Evolutionary conservation across 305 asterid species (phyloP).

Genomic region (Fraxinus velutina): DNA sequence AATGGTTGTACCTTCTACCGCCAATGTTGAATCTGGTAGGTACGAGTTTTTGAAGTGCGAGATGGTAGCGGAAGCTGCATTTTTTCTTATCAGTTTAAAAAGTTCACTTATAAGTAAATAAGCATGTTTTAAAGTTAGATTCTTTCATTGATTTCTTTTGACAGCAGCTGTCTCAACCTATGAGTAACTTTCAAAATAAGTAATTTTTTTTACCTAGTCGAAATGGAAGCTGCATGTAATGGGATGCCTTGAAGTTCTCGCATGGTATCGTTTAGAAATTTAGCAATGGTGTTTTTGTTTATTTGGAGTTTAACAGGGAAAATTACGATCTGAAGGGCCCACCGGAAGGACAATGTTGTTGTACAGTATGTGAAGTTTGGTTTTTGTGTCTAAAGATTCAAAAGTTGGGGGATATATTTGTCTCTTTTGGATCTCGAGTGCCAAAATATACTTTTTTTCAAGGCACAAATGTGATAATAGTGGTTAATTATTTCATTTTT

Average conservation of each 20-base stretch:
- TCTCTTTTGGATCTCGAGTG: background rate
- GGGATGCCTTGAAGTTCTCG: background rate
- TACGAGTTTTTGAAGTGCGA: slow-evolving; percentile 21
- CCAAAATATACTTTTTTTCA: background rate
- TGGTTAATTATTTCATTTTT: background rate
- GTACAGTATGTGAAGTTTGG: background rate
- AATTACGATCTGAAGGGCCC: background rate
- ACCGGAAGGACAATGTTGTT: background rate
- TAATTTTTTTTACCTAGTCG: background rate
- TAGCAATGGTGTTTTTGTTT: background rate
- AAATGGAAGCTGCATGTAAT: background rate
- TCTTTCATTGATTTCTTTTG: background rate
- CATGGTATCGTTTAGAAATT: background rate
- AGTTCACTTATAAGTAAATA: background rate
- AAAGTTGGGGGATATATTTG: background rate
- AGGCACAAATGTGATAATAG: background rate
- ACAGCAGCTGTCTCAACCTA: background rate
- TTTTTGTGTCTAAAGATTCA: background rate
- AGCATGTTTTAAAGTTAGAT: background rate
- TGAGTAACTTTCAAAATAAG: background rate
- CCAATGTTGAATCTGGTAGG: background rate
- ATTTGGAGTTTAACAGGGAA: background rate
- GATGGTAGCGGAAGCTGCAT: background rate
- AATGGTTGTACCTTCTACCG: slow-evolving; percentile 8
- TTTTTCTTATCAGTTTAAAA: background rate